Evolutionary conservation across 768 basidiomycete species (phyloP), one percentile per base, ranked within the genome.

Genomic region (Boletus patriciae): DNA sequence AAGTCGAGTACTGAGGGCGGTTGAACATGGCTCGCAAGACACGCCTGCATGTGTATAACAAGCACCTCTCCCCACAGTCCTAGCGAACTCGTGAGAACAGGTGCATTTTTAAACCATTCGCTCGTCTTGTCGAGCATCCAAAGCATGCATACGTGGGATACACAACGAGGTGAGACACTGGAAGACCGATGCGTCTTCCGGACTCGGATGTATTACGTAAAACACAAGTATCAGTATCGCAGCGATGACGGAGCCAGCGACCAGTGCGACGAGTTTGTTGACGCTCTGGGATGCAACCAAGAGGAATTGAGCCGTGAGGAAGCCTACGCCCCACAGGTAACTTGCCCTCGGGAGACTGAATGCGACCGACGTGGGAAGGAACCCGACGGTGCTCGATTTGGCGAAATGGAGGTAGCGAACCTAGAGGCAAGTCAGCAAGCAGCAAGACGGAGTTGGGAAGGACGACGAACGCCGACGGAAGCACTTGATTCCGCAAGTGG

Each of bases 281-380:
- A 60, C 42, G 34, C 36, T 57, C 33, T 59, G 62, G 2, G 60
- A 58, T 6, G 53, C 54, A 1, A 65, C 31, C 13, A 63, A 54
- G 18, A 74, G 36, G 23, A 67, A 58, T 41, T 78, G 77, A 5
- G 57, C 52, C 0, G 63, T 62, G 38, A 76, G 65, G 29, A 71
- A 44, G 6, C 58, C 57, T 0, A 77, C 29, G 27, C 79, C 77
- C 80, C 83, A 86, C 34, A 85, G 64, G 58, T 79, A 78, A 21
- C 80, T 66, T 0, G 81, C 77, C 54, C 76, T 77, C 0, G 87
- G 87, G 4, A 86, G 72, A 29, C 83, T 73, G 61, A 79, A 85
- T 0, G 73, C 69, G 21, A 87, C 69, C 11, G 83, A 80, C 9
- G 76, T 70, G 34, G 74, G 70, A 49, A 81, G 78, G 66, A 84